Conservation (phyloP, 2,329 filamentous ascomycete genomes). For the Fusarium sp. region DNA sequence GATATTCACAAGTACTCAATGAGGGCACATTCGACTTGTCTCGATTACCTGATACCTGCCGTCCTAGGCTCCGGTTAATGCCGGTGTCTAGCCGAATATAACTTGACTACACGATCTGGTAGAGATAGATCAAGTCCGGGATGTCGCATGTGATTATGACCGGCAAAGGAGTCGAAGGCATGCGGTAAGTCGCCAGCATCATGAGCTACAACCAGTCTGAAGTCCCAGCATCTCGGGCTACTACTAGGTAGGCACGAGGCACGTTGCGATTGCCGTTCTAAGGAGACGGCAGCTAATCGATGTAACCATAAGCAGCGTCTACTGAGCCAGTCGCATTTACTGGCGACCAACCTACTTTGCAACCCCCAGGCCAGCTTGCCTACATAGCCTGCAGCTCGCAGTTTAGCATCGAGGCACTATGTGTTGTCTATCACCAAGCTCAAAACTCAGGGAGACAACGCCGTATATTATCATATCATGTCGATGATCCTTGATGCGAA, state of each 20-base stretch:
- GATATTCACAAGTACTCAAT: too few species aligned
- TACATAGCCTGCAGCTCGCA: not conserved
- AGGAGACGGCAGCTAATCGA: conserved; percentile 18
- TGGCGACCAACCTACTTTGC: conserved; percentile 12
- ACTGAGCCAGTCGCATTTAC: conserved; percentile 41
- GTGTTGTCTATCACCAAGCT: conserved; percentile 1
- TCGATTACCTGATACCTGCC: too few species aligned
- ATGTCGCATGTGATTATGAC: conserved; percentile 19
- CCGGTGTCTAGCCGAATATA: not conserved
- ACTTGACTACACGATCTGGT: not conserved
- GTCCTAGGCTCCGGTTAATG: not conserved
- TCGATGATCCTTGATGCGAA: conserved; percentile 5
- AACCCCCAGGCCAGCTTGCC: not conserved
- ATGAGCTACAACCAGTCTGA: not conserved
- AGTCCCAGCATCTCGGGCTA: conserved; percentile 23
- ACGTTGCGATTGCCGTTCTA: conserved; percentile 17
- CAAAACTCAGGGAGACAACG: not conserved
- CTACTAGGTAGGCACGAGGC: conserved; percentile 1
- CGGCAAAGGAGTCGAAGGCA: not conserved
- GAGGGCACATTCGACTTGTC: not conserved
- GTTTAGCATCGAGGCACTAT: conserved; percentile 1
- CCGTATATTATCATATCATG: conserved; percentile 2
- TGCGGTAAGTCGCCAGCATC: not conserved
- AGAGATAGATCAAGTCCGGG: conserved; percentile 3
- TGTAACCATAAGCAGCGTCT: conserved; percentile 40